Conservation (phyloP, 139 green algal species). For the Haematococcus lacustris region DNA sequence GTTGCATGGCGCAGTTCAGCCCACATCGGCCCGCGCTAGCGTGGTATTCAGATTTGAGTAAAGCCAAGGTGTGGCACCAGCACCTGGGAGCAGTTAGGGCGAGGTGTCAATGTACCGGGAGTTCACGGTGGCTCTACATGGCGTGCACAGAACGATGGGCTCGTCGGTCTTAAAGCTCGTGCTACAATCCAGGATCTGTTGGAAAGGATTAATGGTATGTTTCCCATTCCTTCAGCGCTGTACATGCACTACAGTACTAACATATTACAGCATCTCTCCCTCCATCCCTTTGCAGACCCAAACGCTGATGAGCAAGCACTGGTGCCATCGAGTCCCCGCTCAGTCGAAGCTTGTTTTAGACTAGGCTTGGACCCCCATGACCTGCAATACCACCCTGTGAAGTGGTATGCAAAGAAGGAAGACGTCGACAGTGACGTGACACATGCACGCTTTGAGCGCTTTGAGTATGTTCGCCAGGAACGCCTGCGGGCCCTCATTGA, state of each 20-base stretch:
- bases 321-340: slow-evolving; percentile 66
- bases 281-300: slow-evolving; percentile 33
- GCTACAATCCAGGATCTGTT: slow-evolving; percentile 62
- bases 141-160: too few relatives aligned
- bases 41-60: too few relatives aligned
- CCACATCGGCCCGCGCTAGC: too few relatives aligned
- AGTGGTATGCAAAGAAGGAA: slow-evolving; percentile 45
- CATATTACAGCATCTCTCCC: neutral
- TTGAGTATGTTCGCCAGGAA: slow-evolving; percentile 53
- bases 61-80: too few relatives aligned
- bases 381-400: slow-evolving; percentile 53
- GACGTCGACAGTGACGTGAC: slow-evolving; percentile 46
- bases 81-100: too few relatives aligned
- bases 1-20: too few relatives aligned
- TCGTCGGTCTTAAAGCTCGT: too few relatives aligned
- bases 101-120: too few relatives aligned
- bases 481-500: slow-evolving; percentile 55
- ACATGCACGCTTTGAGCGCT: slow-evolving; percentile 56
- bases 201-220: slow-evolving; percentile 53
- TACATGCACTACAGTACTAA: neutral
- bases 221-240: neutral
- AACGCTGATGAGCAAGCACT: slow-evolving; percentile 26
- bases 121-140: too few relatives aligned
- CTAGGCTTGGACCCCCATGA: slow-evolving; percentile 76
- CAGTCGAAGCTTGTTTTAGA: slow-evolving; percentile 72